Percentiles rank a stretch among this genome's conserved stretches.
Evolutionary conservation across 148 eudicot genomes (phyloP).

Genomic region (Tetragonia tetragonoides): DNA sequence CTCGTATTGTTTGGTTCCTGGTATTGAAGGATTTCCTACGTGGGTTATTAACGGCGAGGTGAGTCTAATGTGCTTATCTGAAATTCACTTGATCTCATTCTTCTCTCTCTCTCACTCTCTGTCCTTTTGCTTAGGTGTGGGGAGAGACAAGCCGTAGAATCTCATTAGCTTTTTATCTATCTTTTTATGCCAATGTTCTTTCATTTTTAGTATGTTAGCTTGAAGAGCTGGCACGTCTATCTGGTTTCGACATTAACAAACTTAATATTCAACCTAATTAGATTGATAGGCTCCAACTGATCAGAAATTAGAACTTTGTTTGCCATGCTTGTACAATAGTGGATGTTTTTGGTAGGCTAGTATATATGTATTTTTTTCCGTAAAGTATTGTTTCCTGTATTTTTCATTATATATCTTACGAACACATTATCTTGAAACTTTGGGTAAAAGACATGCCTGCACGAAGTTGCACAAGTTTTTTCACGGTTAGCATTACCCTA

Average conservation of each 20-base stretch:
- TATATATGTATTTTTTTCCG: not conserved
- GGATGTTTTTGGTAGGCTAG: not conserved
- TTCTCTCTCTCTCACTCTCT: too few species aligned
- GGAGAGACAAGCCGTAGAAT: too few species aligned
- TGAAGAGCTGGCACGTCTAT: not conserved
- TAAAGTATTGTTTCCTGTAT: not conserved
- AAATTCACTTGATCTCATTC: not conserved
- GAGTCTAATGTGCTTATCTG: conserved; percentile 19
- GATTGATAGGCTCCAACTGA: not conserved
- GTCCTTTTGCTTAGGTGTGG: too few species aligned
- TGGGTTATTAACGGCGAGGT: conserved; percentile 94
- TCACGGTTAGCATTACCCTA: too few species aligned
- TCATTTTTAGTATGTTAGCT: not conserved
- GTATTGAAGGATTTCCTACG: conserved; percentile 80
- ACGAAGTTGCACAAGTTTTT: not conserved
- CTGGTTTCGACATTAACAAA: not conserved
- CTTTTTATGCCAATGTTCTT: not conserved
- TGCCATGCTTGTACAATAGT: not conserved
- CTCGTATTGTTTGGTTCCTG: conserved; percentile 54
- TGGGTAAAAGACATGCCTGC: not conserved
- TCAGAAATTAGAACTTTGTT: not conserved
- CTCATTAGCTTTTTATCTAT: not conserved
- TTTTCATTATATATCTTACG: not conserved
- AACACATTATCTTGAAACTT: not conserved
- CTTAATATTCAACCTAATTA: not conserved